These are phyloP conservation scores for Quercus lobata DNA, from an alignment of 331 rosid genomes.

Conservation along the genomic window DNA sequence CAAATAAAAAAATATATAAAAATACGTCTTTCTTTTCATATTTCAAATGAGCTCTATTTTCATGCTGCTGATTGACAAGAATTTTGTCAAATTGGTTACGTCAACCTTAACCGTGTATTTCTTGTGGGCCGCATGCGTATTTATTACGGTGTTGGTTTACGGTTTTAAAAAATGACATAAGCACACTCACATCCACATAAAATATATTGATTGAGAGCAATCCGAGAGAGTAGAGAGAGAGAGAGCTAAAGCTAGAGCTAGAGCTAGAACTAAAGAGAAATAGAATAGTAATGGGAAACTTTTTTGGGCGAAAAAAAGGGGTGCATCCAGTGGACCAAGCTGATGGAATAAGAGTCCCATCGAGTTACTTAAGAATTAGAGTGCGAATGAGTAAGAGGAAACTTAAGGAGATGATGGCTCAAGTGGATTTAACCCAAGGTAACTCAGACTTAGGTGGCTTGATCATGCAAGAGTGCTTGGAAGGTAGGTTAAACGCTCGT, in stretches of 20 bases:
- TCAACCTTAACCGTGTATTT: constrained; percentile 4
- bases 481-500: constrained; percentile 36
- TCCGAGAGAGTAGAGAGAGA: neutral
- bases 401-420: constrained; percentile 33
- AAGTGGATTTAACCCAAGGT: constrained; percentile 21
- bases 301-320: constrained; percentile 17
- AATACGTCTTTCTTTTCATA: accelerated
- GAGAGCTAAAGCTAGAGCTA: too few relatives aligned
- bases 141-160: constrained; percentile 5
- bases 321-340: constrained; percentile 11
- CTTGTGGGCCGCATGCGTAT: neutral
- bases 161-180: neutral
- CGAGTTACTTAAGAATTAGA: constrained; percentile 23
- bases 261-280: too few relatives aligned
- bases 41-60: too few relatives aligned
- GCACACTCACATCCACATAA: neutral
- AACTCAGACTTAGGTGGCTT: constrained; percentile 24
- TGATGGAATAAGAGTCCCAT: neutral
- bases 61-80: neutral
- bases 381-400: constrained; percentile 32
- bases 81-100: neutral
- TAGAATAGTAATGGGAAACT: constrained; percentile 33
- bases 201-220: too few relatives aligned
- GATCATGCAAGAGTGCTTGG: constrained; percentile 37
- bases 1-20: accelerated